Evolutionary conservation across 805 yeast species (phyloP).

Genomic region (Candida ficus): DNA sequence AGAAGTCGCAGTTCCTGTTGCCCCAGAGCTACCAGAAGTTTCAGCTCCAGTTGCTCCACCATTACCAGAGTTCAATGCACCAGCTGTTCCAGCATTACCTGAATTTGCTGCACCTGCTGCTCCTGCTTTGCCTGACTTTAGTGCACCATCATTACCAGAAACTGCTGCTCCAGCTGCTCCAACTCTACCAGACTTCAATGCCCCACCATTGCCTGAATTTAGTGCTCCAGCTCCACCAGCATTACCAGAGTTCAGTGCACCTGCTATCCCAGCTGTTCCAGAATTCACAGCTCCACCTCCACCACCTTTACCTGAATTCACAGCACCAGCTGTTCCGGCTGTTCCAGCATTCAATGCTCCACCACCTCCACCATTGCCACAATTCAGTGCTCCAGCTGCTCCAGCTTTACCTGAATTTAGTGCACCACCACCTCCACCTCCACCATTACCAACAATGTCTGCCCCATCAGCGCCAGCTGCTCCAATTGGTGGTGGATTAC

Average conservation of each 20-base stretch:
- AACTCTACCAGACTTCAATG: slow-evolving; percentile 29
- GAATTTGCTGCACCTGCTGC: slow-evolving; percentile 25
- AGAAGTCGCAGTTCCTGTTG: slow-evolving; percentile 22
- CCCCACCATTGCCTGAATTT: slow-evolving; percentile 30
- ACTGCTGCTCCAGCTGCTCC: slow-evolving; percentile 27
- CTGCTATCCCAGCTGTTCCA: slow-evolving; percentile 25
- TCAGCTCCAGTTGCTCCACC: slow-evolving; percentile 28
- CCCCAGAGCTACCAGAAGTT: slow-evolving; percentile 23
- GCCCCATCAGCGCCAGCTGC: slow-evolving; percentile 1
- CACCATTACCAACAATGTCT: slow-evolving; percentile 18
- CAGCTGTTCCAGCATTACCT: slow-evolving; percentile 26
- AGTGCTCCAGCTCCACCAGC: slow-evolving; percentile 27
- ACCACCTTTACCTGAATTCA: slow-evolving; percentile 29
- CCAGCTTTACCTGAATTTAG: slow-evolving; percentile 29
- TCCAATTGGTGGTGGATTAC: slow-evolving; percentile 35
- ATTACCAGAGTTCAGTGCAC: slow-evolving; percentile 23
- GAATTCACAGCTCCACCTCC: slow-evolving; percentile 26
- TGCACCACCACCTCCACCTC: slow-evolving; percentile 29
- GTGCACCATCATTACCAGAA: slow-evolving; percentile 24
- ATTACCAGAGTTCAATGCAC: slow-evolving; percentile 28
- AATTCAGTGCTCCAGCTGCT: slow-evolving; percentile 28
- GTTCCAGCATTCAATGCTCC: slow-evolving; percentile 24
- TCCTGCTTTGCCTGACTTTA: slow-evolving; percentile 27
- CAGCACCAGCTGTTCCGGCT: slow-evolving; percentile 27
- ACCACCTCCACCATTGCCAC: slow-evolving; percentile 31